Base-by-base conservation (phyloP, 192 early-diverging fungal genomes). In the Spinellus fusiger region DNA sequence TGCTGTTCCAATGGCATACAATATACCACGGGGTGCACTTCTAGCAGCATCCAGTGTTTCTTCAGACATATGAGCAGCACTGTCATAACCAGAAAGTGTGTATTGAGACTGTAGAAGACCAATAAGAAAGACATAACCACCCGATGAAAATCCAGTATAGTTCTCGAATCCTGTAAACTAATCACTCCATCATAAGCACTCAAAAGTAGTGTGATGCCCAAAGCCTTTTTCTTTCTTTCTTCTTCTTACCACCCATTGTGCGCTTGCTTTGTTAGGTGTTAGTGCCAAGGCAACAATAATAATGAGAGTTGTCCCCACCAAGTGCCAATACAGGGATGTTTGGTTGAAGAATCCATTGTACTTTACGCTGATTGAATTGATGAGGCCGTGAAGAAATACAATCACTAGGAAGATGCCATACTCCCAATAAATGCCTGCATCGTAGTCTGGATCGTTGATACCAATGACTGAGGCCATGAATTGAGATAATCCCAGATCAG, bases 81-180 rank as follows among this genome's bases (percentile, higher is more conserved):
- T 62, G 31, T 80, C 81, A 55, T 77, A 83, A 34, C 81, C 81
- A 2, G 81, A 83, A 18, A 83, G 69, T 6, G 81, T 83, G 60
- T 80, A 83, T 56, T 79, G 79, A 29, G 73, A 78, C 49, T 77
- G 75, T 3, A 83, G 58, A 5, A 83, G 56, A 22, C 79, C 81
- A 25, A 83, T 61, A 48, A 79, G 68, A 37, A 80, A 77, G 35
- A 73, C 77, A 52, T 83, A 83, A 10, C 70, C 70, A 59, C 62
- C 72, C 12, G 68, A 71, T 0, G 62, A 64, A 54, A 78, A 83
- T 4, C 81, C 81, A 1, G 81, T 80, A 53, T 77, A 66, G 66
- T 83, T 83, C 48, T 77, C 62, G 68, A 80, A 80, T 26, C 61
- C 59, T 0, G 75, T 73, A 56, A 83, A 80, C 55, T 44, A 44